Evolutionary conservation across 306 rosid genomes (phyloP).

Genomic region (Pyrus communis): DNA sequence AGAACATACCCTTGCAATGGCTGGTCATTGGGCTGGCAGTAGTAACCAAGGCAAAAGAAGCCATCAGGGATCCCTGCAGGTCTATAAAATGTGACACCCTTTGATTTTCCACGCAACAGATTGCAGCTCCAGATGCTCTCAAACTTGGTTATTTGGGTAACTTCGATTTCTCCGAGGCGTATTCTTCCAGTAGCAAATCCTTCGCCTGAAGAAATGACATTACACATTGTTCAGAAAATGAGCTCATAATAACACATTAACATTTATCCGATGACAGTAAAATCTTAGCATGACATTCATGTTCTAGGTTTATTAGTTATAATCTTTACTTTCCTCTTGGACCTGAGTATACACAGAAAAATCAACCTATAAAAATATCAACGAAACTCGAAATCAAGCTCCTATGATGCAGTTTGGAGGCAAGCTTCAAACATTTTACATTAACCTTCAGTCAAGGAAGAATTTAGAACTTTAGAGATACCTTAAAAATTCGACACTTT

Average conservation of each 20-base stretch:
- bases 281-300: not conserved
- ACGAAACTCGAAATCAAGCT: not conserved
- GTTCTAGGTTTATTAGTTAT: not conserved
- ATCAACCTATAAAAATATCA: not conserved
- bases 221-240: constrained; percentile 13
- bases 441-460: not conserved
- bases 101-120: constrained; percentile 32
- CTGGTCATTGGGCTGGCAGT: constrained; percentile 52
- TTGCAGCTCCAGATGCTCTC: constrained; percentile 59
- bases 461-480: not conserved
- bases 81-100: constrained; percentile 61
- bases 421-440: not conserved
- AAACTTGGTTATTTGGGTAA: constrained; percentile 36
- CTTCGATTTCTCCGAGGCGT: constrained; percentile 71
- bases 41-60: constrained; percentile 77
- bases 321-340: not conserved
- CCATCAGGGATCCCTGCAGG: constrained; percentile 66
- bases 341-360: not conserved
- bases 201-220: constrained; percentile 42
- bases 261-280: not conserved
- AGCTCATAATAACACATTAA: not conserved
- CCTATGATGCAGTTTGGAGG: not conserved
- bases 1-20: constrained; percentile 69
- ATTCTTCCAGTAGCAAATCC: constrained; percentile 70
- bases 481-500: not conserved